These are phyloP conservation scores for Amanita inopinata DNA, from an alignment of 768 basidiomycete species.

Conservation along the genomic window DNA sequence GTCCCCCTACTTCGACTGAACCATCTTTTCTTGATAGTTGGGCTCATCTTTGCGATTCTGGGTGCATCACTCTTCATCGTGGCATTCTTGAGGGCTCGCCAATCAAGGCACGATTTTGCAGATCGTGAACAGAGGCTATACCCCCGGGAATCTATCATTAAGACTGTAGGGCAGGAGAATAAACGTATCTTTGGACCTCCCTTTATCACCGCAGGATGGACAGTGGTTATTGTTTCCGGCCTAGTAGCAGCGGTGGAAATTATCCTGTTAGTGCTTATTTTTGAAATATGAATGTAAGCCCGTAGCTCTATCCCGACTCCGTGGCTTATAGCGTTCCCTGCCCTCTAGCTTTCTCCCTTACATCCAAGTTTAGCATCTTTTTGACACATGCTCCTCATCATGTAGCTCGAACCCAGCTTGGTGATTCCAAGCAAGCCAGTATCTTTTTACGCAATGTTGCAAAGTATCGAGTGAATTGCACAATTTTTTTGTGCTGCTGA, in stretches of 20 bases:
- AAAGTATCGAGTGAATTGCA: too few relatives aligned
- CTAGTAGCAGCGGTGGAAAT: constrained; percentile 60
- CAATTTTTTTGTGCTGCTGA: too few relatives aligned
- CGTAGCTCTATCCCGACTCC: too few relatives aligned
- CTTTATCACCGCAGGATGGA: constrained; percentile 75
- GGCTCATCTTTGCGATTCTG: constrained; percentile 55
- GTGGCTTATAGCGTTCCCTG: too few relatives aligned
- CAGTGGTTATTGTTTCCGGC: constrained; percentile 48
- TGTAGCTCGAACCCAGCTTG: too few relatives aligned
- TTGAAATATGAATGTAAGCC: neutral
- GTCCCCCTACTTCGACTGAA: neutral
- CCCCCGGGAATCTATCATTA: constrained; percentile 22
- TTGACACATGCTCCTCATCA: too few relatives aligned
- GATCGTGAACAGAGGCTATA: constrained; percentile 29
- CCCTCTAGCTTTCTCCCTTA: too few relatives aligned
- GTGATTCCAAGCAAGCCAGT: too few relatives aligned
- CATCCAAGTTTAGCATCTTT: too few relatives aligned
- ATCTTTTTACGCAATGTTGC: too few relatives aligned
- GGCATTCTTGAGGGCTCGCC: constrained; percentile 51
- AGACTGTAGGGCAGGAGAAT: constrained; percentile 52
- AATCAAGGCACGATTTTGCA: constrained; percentile 70
- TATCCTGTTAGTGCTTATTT: constrained; percentile 51
- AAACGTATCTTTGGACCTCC: constrained; percentile 64
- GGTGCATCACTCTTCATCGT: constrained; percentile 48
- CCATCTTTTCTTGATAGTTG: constrained; percentile 24